These are phyloP conservation scores for Postia placenta DNA, from an alignment of 768 basidiomycete species.

Conservation along the genomic window DNA sequence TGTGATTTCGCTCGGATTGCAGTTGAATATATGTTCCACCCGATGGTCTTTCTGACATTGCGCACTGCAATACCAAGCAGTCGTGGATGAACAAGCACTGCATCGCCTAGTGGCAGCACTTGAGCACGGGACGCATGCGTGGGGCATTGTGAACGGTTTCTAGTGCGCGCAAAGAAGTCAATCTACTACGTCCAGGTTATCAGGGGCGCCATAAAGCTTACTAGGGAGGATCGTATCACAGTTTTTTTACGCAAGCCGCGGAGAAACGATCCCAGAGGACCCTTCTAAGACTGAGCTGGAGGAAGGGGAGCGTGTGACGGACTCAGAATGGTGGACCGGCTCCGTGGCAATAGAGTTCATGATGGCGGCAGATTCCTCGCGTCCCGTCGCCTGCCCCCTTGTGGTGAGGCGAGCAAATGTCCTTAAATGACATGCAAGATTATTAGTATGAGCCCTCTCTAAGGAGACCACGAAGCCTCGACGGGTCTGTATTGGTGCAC, in stretches of 20 bases:
- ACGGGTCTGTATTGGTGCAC: too few relatives aligned
- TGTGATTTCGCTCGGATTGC: constrained; percentile 22
- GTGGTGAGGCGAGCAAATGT: too few relatives aligned
- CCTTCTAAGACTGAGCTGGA: too few relatives aligned
- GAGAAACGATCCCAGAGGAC: too few relatives aligned
- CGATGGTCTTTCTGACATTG: constrained; percentile 26
- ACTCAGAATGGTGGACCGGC: neutral
- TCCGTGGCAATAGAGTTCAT: too few relatives aligned
- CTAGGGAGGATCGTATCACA: neutral
- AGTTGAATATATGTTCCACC: constrained; percentile 29
- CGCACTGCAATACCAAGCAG: constrained; percentile 28
- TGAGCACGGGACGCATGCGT: neutral
- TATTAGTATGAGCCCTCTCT: too few relatives aligned
- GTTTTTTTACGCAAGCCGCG: too few relatives aligned
- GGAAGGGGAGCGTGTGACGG: neutral
- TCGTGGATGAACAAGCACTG: neutral
- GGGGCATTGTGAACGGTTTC: neutral
- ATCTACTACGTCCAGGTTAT: neutral
- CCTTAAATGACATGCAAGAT: too few relatives aligned
- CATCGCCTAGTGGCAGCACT: neutral
- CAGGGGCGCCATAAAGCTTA: neutral
- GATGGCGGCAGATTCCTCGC: too few relatives aligned
- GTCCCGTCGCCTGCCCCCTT: too few relatives aligned
- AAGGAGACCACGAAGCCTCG: too few relatives aligned
- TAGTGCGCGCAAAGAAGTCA: neutral